A percentile compares a stretch with the other conserved stretches of the same genome.
Evolutionary conservation across 352 stramenopile species (phyloP).

Genomic region (Albugo laibachii): DNA sequence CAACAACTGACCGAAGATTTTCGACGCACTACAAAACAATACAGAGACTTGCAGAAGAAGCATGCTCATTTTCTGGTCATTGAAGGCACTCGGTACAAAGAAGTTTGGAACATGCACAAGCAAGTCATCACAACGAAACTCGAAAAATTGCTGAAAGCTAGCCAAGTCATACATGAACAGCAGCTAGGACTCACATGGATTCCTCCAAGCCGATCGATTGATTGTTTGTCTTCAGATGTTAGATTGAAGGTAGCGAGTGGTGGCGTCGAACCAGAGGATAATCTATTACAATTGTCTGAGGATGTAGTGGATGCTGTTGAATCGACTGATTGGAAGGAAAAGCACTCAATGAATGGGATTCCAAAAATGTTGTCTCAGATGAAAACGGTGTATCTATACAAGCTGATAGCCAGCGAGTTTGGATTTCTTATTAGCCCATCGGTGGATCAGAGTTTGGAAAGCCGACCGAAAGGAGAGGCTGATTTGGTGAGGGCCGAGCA

Average conservation of each 20-base stretch:
- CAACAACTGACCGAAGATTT: conserved; percentile 89
- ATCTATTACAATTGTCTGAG: conserved; percentile 10
- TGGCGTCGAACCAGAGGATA: background rate
- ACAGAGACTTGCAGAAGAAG: conserved; percentile 90
- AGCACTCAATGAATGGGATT: too few species aligned
- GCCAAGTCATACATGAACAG: conserved; percentile 82
- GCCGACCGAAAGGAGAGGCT: conserved; percentile 44
- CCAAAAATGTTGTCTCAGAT: too few species aligned
- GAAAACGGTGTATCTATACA: conserved; percentile 37
- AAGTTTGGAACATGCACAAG: conserved; percentile 87
- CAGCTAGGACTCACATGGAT: conserved; percentile 74
- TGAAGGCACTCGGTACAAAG: conserved; percentile 74
- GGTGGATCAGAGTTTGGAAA: conserved; percentile 60
- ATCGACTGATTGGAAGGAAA: conserved; percentile 5
- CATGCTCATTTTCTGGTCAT: conserved; percentile 85
- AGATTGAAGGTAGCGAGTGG: conserved; percentile 1
- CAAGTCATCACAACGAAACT: conserved; percentile 64
- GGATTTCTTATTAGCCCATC: conserved; percentile 75
- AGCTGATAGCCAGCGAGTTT: conserved; percentile 65
- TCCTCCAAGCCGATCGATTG: conserved; percentile 28
- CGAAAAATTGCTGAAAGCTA: conserved; percentile 73
- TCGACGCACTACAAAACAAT: conserved; percentile 85
- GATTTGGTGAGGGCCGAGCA: conserved; percentile 74
- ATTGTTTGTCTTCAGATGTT: conserved; percentile 1
- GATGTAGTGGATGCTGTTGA: conserved; percentile 74